Evolutionary conservation across 129 eudicot species (phyloP).

Genomic region (Silybum marianum): DNA sequence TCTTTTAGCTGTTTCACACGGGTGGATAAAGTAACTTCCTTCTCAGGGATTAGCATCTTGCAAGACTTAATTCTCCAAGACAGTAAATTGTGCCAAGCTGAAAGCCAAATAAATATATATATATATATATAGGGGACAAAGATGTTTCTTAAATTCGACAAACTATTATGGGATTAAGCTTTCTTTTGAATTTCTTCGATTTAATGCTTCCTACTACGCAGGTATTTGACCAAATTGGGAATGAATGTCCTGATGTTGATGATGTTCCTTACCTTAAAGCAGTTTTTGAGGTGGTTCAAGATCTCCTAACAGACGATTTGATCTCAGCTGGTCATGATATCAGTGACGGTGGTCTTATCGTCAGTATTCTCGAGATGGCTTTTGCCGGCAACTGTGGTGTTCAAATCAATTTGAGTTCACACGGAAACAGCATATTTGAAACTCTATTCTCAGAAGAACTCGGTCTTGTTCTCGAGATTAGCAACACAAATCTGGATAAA

Average conservation of each 20-base stretch:
- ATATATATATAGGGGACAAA: no score
- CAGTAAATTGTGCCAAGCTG: no score
- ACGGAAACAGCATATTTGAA: slow-evolving; percentile 55
- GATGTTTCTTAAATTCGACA: no score
- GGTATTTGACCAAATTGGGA: slow-evolving; percentile 90
- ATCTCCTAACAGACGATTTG: slow-evolving; percentile 59
- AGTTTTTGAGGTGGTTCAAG: slow-evolving; percentile 77
- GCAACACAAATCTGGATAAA: slow-evolving; percentile 46
- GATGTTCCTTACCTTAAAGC: slow-evolving; percentile 74
- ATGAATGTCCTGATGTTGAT: slow-evolving; percentile 89
- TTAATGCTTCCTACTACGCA: slow-evolving; percentile 11
- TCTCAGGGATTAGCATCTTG: no score
- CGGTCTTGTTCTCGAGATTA: slow-evolving; percentile 77
- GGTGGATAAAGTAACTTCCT: no score
- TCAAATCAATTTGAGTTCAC: slow-evolving; percentile 48
- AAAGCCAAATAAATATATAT: no score
- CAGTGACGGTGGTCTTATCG: slow-evolving; percentile 91
- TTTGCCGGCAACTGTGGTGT: slow-evolving; percentile 93
- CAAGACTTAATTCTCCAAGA: no score
- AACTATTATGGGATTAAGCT: no score
- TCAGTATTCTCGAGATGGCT: slow-evolving; percentile 84
- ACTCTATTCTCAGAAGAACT: slow-evolving; percentile 86
- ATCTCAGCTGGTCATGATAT: slow-evolving; percentile 93
- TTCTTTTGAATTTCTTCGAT: neutral
- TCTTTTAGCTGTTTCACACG: no score